Percentiles rank a stretch among this genome's conserved stretches.
These are phyloP conservation scores for Fusarium mundagurra DNA, from an alignment of 2,329 filamentous ascomycete genomes.

Conservation along the genomic window DNA sequence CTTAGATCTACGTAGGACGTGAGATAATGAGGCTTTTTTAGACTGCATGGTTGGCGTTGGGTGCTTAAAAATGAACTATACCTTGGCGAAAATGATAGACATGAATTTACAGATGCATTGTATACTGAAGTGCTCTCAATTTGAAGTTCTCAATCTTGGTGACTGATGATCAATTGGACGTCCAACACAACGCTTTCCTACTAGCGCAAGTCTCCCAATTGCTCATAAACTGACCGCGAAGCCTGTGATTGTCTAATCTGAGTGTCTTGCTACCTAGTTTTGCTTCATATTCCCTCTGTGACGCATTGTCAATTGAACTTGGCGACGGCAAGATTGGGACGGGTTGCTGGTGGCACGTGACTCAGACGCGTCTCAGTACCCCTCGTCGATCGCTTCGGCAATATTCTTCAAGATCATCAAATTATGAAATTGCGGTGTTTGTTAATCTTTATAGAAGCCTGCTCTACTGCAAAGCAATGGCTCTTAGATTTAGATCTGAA, in stretches of 20 bases:
- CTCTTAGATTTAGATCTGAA: background rate
- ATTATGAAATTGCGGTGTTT: background rate
- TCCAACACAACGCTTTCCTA: no score
- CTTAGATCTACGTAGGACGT: slow-evolving; percentile 28
- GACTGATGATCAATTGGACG: background rate
- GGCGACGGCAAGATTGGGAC: background rate
- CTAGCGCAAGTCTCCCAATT: no score
- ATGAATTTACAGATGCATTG: slow-evolving; percentile 15
- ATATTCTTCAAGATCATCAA: background rate
- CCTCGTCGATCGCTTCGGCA: background rate
- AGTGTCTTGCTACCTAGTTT: background rate
- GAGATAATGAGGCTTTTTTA: slow-evolving; percentile 32
- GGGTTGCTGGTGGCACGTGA: background rate
- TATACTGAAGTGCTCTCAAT: slow-evolving; percentile 29
- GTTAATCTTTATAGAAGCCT: background rate
- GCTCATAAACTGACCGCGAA: no score
- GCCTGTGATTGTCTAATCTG: no score
- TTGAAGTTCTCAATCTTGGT: background rate
- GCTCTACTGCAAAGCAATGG: background rate
- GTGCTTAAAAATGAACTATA: slow-evolving; percentile 31
- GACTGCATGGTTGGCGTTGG: slow-evolving; percentile 30
- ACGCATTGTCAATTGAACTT: background rate
- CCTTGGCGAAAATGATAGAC: slow-evolving; percentile 28
- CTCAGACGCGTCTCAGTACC: background rate
- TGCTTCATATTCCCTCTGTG: no score